Evolutionary conservation across 192 early-diverging fungal species (phyloP), one percentile per base, ranked within the genome.

Genomic region (Funneliformis mosseae): DNA sequence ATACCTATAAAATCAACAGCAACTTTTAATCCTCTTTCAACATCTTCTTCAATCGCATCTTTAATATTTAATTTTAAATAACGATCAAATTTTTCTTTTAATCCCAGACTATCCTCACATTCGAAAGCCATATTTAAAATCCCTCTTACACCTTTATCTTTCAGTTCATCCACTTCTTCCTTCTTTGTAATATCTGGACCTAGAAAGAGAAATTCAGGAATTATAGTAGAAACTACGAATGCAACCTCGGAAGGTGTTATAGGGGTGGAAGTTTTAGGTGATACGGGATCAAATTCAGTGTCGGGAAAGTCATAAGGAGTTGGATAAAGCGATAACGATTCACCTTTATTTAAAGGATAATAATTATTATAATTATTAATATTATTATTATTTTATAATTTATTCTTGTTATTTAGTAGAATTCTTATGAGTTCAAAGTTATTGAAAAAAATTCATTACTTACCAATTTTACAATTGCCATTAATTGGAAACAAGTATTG

Each of bases 51-150:
- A 12, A 94, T 88, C 50, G 88, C 87, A 77, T 95, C 94, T 68
- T 90, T 83, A 78, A 87, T 81, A 42, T 85, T 80, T 83, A 92
- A 83, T 81, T 85, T 87, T 80, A 81, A 74, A 48, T 90, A 90
- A 14, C 78, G 77, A 42, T 87, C 85, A 9, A 77, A 74, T 12
- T 83, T 75, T 72, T 84, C 84, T 12, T 88, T 63, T 6, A 81
- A 79, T 28, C 83, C 83, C 18, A 88, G 80, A 68, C 69, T 60
- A 83, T 91, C 89, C 39, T 87, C 80, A 67, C 93, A 91, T 79
- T 95, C 94, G 18, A 83, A 88, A 3, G 94, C 94, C 93, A 95
- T 93, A 78, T 95, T 95, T 25, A 95, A 72, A 39, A 95, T 88
- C 43, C 93, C 88, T 62, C 90, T 92, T 43, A 95, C 87, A 4